Evolutionary conservation across 352 stramenopile species (phyloP), one percentile per base, ranked within the genome.

Genomic region (Pythium sukuiense): DNA sequence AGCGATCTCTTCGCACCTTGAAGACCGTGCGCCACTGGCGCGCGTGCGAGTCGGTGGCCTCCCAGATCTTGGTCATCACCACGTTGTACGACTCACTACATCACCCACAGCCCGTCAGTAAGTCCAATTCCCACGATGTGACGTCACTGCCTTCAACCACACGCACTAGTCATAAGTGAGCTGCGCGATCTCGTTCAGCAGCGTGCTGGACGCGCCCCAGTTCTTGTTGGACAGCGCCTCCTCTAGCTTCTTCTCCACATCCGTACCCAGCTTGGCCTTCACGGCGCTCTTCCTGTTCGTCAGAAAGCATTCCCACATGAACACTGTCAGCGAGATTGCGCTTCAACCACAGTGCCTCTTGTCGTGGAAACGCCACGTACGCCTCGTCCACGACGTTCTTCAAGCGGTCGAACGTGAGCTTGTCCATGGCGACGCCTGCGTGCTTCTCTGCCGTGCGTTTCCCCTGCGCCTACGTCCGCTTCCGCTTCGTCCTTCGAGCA

Each of bases 181-280:
- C 65, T 97, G 87, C 57, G 97, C 88, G 70, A 99, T 98, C 71
- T 99, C 95, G 79, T 99, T 99, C 75, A 99, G 87, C 20, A 98
- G 73, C 58, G 97, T 99, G 73, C 90, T 98, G 32, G 97, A 99
- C 12, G 97, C 92, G 30, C 97, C 97, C 97, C 97, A 99, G 77
- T 99, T 99, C 85, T 99, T 99, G 75, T 99, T 99, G 24, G 97
- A 99, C 30, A 99, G 85, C 29, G 97, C 97, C 71, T 99, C 87
- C 73, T 95, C 88, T 69, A 96, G 90, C 71, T 97, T 95, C 56
- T 81, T 77, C 70, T 96, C 89, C 39, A 94, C 85, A 48, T 97
- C 88, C 26, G 84, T 92, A 55, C 87, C 87, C 62, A 96, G 89
- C 64, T 91, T 91, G 69, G 87, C 86, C 70, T 93, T 94, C 52